Conservation (phyloP, 805 yeast species). For the Ogataea corticis region DNA sequence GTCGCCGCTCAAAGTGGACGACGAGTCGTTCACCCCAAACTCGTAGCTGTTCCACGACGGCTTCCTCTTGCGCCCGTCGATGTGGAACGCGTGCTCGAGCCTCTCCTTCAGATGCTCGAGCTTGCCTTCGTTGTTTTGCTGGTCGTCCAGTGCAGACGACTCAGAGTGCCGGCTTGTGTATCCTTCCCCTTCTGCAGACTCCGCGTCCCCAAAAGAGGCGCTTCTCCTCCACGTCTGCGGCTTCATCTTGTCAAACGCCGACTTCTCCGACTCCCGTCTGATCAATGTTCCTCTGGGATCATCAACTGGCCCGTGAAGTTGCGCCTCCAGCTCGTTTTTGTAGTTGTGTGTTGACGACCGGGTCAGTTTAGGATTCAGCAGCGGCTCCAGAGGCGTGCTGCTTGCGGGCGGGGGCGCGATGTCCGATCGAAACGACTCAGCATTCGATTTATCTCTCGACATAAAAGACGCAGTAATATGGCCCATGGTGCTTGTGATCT, state of each 20-base stretch:
- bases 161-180: background rate
- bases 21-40: slow-evolving; percentile 8
- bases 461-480: too few relatives aligned
- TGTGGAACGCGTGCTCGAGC: slow-evolving; percentile 11
- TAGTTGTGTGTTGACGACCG: slow-evolving; percentile 23
- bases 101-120: slow-evolving; percentile 10
- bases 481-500: too few relatives aligned
- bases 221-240: slow-evolving; percentile 25
- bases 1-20: background rate
- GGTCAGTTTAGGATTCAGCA: slow-evolving; percentile 14
- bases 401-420: slow-evolving; percentile 24
- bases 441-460: background rate
- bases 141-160: background rate
- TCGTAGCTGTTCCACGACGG: slow-evolving; percentile 12
- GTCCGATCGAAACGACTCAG: slow-evolving; percentile 10
- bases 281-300: slow-evolving; percentile 8
- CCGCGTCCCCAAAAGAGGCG: slow-evolving; percentile 11
- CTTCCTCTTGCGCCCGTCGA: slow-evolving; percentile 1
- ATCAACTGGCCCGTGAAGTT: slow-evolving; percentile 11
- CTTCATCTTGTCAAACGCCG: slow-evolving; percentile 23
- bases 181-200: background rate
- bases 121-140: background rate
- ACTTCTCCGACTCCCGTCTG: slow-evolving; percentile 23
- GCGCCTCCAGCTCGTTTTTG: slow-evolving; percentile 25
- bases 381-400: slow-evolving; percentile 15